These are phyloP conservation scores for Lecanicillium sp. DNA, from an alignment of 2,329 filamentous ascomycete genomes.

Conservation along the genomic window DNA sequence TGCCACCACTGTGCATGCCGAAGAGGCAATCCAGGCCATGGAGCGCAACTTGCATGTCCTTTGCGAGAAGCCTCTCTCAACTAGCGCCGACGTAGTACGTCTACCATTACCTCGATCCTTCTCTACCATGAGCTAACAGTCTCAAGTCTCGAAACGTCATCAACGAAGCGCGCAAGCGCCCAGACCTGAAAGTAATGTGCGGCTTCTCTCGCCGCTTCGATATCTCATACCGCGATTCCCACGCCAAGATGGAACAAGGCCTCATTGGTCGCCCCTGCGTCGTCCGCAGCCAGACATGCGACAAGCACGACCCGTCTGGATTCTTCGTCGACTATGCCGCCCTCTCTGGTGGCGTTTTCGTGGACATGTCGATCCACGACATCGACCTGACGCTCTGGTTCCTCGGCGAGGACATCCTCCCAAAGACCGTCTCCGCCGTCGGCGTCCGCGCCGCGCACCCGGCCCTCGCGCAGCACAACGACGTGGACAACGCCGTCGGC, in stretches of 20 bases:
- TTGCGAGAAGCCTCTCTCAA: slow-evolving; percentile 56
- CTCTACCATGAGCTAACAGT: slow-evolving; percentile 35
- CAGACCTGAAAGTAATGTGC: slow-evolving; percentile 57
- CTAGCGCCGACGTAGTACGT: slow-evolving; percentile 52
- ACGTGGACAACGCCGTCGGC: slow-evolving; percentile 34
- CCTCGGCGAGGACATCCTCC: slow-evolving; percentile 26
- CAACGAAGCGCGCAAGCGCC: slow-evolving; percentile 47
- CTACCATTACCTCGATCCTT: slow-evolving; percentile 11
- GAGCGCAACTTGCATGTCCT: slow-evolving; percentile 48
- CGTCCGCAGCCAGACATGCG: slow-evolving; percentile 61
- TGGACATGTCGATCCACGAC: slow-evolving; percentile 66
- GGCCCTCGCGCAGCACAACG: slow-evolving; percentile 26
- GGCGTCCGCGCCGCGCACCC: slow-evolving; percentile 29
- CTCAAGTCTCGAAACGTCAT: slow-evolving; percentile 51
- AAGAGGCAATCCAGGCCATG: slow-evolving; percentile 52
- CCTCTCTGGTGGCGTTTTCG: slow-evolving; percentile 62
- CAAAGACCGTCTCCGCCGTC: slow-evolving; percentile 26
- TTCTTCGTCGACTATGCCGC: slow-evolving; percentile 65
- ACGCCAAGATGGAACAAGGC: slow-evolving; percentile 43
- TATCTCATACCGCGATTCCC: slow-evolving; percentile 57
- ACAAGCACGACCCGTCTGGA: slow-evolving; percentile 58
- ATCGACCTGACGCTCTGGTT: slow-evolving; percentile 40
- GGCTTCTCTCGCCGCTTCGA: slow-evolving; percentile 48
- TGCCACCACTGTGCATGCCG: slow-evolving; percentile 48
- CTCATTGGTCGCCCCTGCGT: slow-evolving; percentile 55